Percentiles rank a stretch among this genome's conserved stretches.
These are phyloP conservation scores for Sordariomycetes sp. DNA, from an alignment of 2,329 filamentous ascomycete species.

Conservation along the genomic window DNA sequence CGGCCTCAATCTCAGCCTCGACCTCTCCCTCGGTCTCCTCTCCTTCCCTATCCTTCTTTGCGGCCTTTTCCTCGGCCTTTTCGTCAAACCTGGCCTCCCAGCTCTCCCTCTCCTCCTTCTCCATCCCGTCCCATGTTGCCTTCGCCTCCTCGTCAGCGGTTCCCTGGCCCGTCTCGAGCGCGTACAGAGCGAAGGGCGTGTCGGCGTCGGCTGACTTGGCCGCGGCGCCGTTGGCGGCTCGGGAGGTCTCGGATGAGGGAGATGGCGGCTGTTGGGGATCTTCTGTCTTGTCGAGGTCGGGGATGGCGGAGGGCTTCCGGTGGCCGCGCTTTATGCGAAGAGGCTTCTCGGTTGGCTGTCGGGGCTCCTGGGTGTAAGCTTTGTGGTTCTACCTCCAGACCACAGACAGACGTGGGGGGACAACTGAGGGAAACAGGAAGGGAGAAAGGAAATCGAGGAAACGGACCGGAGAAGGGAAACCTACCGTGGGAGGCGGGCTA, in stretches of 20 bases:
- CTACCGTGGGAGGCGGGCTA: constrained; percentile 68
- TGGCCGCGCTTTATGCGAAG: constrained; percentile 65
- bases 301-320: constrained; percentile 44
- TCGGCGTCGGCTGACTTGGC: constrained; percentile 8
- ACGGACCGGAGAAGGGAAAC: constrained; percentile 15
- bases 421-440: background rate
- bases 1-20: constrained; percentile 5
- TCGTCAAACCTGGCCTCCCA: constrained; percentile 32
- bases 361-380: background rate
- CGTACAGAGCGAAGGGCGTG: constrained; percentile 30
- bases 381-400: background rate
- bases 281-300: constrained; percentile 35
- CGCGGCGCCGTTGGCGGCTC: constrained; percentile 6
- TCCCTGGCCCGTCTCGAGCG: constrained; percentile 22
- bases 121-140: constrained; percentile 43
- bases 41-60: constrained; percentile 8
- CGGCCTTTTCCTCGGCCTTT: constrained; percentile 27
- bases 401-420: background rate
- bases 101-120: constrained; percentile 35
- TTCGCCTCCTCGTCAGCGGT: constrained; percentile 19
- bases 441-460: background rate
- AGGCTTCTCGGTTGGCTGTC: constrained; percentile 67
- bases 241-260: constrained; percentile 15
- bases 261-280: constrained; percentile 10
- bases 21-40: constrained; percentile 4